Percentiles rank a stretch among this genome's conserved stretches.
Evolutionary conservation across 495 filamentous ascomycete genomes (phyloP).

Genomic region (Hypoxylon lienhwacheense): DNA sequence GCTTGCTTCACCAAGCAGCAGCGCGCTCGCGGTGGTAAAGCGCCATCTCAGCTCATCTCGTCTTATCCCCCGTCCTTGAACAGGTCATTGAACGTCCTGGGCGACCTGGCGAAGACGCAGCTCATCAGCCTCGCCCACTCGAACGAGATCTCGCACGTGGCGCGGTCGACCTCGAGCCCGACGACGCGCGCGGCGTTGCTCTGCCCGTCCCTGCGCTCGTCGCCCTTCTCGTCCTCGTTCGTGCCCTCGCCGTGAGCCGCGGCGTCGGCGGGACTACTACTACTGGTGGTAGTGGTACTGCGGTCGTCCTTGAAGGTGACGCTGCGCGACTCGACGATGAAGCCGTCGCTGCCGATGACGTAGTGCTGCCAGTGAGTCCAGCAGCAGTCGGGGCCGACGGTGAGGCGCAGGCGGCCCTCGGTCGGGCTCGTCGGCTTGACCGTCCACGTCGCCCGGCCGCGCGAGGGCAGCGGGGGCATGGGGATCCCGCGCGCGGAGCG

Average conservation of each 20-base stretch:
- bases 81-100: conserved; percentile 11
- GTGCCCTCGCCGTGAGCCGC: no score
- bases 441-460: no score
- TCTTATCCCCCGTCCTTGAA: no score
- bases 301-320: conserved; percentile 20
- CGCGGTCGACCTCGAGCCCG: conserved; percentile 21
- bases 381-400: conserved; percentile 9
- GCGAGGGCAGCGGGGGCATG: no score
- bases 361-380: conserved; percentile 27
- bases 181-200: conserved; percentile 2
- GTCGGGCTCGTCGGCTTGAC: conserved; percentile 3
- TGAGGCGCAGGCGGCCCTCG: conserved; percentile 9
- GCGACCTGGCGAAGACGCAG: conserved; percentile 14
- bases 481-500: conserved; percentile 19
- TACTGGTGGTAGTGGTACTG: no score
- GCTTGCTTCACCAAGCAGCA: no score
- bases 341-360: conserved; percentile 18
- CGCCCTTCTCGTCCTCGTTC: not conserved
- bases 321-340: conserved; percentile 12
- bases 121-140: conserved; percentile 20
- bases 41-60: no score
- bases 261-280: no score
- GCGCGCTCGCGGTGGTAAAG: no score
- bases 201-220: not conserved
- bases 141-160: conserved; percentile 19